phyloP scores from a whole-genome alignment of 371 early-diverging fungal genomes.

The Mortierella sp. region DNA sequence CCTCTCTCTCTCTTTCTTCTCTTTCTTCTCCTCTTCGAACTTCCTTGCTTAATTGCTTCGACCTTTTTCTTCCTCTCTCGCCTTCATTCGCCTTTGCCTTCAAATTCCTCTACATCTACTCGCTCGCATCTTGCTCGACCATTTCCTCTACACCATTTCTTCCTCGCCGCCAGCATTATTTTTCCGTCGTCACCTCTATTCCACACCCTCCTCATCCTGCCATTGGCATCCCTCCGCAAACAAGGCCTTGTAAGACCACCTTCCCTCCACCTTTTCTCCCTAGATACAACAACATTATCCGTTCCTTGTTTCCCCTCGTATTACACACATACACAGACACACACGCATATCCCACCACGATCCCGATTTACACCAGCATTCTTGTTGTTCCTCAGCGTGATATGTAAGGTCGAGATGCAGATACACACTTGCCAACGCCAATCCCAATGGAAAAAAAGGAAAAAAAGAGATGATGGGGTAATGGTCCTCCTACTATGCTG shows the following conservation, averaged over 20 bases:
- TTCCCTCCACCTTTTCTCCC: constrained; percentile 54
- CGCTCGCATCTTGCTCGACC: too few relatives aligned
- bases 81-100: not conserved
- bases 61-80: not conserved
- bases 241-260: constrained; percentile 18
- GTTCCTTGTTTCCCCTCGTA: constrained; percentile 5
- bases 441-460: not conserved
- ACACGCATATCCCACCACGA: constrained; percentile 22
- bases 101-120: not conserved
- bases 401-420: constrained; percentile 13
- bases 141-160: not conserved
- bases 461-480: not conserved
- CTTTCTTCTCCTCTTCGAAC: not conserved
- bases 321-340: too few relatives aligned
- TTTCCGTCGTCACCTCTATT: constrained; percentile 1
- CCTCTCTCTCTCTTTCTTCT: not conserved
- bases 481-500: not conserved
- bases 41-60: not conserved
- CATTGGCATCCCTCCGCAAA: not conserved
- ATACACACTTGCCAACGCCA: not conserved
- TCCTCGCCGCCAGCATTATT: not conserved
- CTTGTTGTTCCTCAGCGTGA: constrained; percentile 31
- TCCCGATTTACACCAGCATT: constrained; percentile 35
- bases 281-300: constrained; percentile 16
- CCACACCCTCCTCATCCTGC: constrained; percentile 8